These are phyloP conservation scores for Botrytis fabae DNA, from an alignment of 2,329 filamentous ascomycete species.

Conservation along the genomic window DNA sequence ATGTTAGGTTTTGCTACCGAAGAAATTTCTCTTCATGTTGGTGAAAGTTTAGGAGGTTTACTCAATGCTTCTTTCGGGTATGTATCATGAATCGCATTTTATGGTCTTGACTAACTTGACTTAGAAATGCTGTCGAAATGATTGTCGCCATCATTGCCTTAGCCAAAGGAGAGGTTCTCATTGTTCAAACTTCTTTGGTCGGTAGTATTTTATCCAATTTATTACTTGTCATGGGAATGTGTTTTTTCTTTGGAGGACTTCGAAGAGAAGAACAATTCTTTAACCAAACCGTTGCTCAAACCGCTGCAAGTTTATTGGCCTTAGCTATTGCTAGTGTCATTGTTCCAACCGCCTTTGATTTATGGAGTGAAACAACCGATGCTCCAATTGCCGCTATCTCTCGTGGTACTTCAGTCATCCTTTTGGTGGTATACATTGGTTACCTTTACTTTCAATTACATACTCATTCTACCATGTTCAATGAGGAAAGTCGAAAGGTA, in stretches of 20 bases:
- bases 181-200: constrained; percentile 90
- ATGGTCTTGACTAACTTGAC: constrained; percentile 34
- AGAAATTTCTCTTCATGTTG: constrained; percentile 77
- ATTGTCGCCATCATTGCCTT: constrained; percentile 88
- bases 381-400: constrained; percentile 62
- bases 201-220: constrained; percentile 91
- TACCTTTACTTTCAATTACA: constrained; percentile 92
- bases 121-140: constrained; percentile 78
- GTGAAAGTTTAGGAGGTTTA: constrained; percentile 84
- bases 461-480: constrained; percentile 79
- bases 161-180: constrained; percentile 63
- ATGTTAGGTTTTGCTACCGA: constrained; percentile 88
- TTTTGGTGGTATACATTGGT: constrained; percentile 78
- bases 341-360: constrained; percentile 83
- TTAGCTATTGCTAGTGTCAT: constrained; percentile 76
- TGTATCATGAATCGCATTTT: constrained; percentile 34
- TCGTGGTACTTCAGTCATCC: constrained; percentile 73
- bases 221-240: constrained; percentile 85
- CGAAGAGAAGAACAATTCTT: constrained; percentile 81
- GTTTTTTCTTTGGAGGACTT: constrained; percentile 75
- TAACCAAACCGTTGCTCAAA: constrained; percentile 90
- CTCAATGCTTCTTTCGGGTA: constrained; percentile 88
- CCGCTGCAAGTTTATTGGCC: constrained; percentile 70
- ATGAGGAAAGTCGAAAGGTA: constrained; percentile 75
- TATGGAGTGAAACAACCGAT: constrained; percentile 46